Conservation (phyloP, 1,139 yeast genomes). For the Pneumocystis jirovecii region DNA sequence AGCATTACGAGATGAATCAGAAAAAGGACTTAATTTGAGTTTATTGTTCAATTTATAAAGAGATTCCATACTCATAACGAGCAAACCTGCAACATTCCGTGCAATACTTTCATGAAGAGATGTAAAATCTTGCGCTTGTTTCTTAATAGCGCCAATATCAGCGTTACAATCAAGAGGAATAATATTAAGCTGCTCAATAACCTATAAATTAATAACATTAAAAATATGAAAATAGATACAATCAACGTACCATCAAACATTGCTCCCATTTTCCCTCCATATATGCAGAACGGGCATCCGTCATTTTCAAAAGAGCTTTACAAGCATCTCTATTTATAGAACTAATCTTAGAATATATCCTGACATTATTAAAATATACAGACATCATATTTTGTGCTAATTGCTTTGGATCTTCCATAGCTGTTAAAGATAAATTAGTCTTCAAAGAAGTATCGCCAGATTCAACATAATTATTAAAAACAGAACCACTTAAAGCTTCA, state of each 20-base stretch:
- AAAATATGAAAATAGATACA: not conserved
- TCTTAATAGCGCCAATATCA: constrained; percentile 34
- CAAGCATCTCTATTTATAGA: constrained; percentile 37
- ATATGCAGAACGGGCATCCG: constrained; percentile 51
- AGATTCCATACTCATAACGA: constrained; percentile 71
- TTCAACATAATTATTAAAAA: constrained; percentile 20
- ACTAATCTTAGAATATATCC: constrained; percentile 19
- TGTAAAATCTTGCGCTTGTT: constrained; percentile 42
- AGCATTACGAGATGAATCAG: constrained; percentile 20
- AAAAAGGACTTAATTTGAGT: constrained; percentile 34
- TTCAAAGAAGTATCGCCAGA: constrained; percentile 17
- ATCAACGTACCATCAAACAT: constrained; percentile 30
- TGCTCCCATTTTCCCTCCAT: constrained; percentile 45
- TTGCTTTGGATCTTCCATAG: constrained; percentile 28
- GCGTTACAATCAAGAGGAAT: constrained; percentile 39
- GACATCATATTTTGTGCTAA: constrained; percentile 28
- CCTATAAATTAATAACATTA: not conserved
- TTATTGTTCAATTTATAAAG: constrained; percentile 45
- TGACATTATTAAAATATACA: constrained; percentile 24
- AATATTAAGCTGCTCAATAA: constrained; percentile 44
- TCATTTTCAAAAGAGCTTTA: constrained; percentile 46
- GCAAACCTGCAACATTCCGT: constrained; percentile 63
- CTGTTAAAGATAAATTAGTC: constrained; percentile 18
- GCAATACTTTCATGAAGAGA: constrained; percentile 56
- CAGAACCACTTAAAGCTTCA: constrained; percentile 37